Percentiles rank a stretch among this genome's conserved stretches.
Evolutionary conservation across 2,329 filamentous ascomycete genomes (phyloP).

Genomic region (Tolypocladium sp.): DNA sequence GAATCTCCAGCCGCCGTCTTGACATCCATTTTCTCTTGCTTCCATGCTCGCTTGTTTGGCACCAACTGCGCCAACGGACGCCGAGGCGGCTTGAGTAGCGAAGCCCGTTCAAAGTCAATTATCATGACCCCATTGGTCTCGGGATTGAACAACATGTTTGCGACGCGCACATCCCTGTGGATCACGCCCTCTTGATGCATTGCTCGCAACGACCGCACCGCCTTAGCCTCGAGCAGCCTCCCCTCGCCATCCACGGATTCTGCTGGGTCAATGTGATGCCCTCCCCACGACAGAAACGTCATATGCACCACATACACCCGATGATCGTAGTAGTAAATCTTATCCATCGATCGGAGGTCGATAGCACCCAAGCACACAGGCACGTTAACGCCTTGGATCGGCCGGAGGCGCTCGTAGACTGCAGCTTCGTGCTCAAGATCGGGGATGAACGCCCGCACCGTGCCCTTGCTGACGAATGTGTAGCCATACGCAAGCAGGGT

Average conservation of each 20-base stretch:
- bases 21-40: no score
- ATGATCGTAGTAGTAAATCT: slow-evolving; percentile 22
- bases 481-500: slow-evolving; percentile 31
- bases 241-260: neutral
- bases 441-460: slow-evolving; percentile 17
- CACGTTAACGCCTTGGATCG: slow-evolving; percentile 23
- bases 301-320: slow-evolving; percentile 22
- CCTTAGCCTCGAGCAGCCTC: neutral
- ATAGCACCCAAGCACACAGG: slow-evolving; percentile 28
- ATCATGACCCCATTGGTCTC: slow-evolving; percentile 16
- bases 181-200: slow-evolving; percentile 17
- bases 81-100: slow-evolving; percentile 8
- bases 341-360: slow-evolving; percentile 21
- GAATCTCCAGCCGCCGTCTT: no score
- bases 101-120: slow-evolving; percentile 20
- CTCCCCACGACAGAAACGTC: slow-evolving; percentile 24
- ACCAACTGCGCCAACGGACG: slow-evolving; percentile 9
- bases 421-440: slow-evolving; percentile 25
- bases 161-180: slow-evolving; percentile 13
- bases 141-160: slow-evolving; percentile 17
- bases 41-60: slow-evolving; percentile 10
- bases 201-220: slow-evolving; percentile 7
- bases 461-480: slow-evolving; percentile 33
- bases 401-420: slow-evolving; percentile 23
- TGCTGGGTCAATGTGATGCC: slow-evolving; percentile 4